phyloP scores from a whole-genome alignment of 106 monocot genomes.

The Phalaenopsis aphrodite region DNA sequence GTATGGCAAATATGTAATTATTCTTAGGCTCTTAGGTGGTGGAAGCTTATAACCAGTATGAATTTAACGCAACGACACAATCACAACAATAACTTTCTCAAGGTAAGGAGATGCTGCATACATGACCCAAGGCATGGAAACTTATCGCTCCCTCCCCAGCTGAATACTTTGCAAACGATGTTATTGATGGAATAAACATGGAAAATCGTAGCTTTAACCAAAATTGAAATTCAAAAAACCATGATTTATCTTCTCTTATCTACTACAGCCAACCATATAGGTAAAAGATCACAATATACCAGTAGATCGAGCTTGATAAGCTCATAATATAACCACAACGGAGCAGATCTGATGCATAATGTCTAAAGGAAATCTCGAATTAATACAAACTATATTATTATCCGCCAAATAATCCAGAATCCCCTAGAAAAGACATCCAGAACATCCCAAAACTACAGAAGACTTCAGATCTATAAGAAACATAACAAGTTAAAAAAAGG shows the following conservation, averaged over 20 bases:
- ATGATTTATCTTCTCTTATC: background rate
- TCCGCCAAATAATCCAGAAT: background rate
- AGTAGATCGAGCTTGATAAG: background rate
- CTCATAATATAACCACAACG: background rate
- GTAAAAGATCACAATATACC: background rate
- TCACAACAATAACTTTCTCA: background rate
- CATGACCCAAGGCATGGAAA: background rate
- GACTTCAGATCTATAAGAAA: background rate
- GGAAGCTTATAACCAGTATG: too few relatives aligned
- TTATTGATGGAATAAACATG: background rate
- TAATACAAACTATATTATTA: background rate
- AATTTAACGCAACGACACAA: background rate
- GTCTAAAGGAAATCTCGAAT: background rate
- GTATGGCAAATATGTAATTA: too few relatives aligned
- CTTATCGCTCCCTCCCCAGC: background rate
- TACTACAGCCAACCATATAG: background rate
- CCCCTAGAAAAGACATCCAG: background rate
- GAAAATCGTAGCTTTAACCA: background rate
- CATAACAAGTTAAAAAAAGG: background rate
- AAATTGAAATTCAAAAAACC: background rate
- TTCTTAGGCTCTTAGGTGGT: too few relatives aligned
- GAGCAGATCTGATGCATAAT: background rate
- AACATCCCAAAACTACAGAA: background rate
- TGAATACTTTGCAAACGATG: background rate
- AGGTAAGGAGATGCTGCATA: background rate